A percentile compares a stretch with the other conserved stretches of the same genome.
Conservation (phyloP, 1,139 yeast species). For the Chernovozyma sophiae-reginae region DNA sequence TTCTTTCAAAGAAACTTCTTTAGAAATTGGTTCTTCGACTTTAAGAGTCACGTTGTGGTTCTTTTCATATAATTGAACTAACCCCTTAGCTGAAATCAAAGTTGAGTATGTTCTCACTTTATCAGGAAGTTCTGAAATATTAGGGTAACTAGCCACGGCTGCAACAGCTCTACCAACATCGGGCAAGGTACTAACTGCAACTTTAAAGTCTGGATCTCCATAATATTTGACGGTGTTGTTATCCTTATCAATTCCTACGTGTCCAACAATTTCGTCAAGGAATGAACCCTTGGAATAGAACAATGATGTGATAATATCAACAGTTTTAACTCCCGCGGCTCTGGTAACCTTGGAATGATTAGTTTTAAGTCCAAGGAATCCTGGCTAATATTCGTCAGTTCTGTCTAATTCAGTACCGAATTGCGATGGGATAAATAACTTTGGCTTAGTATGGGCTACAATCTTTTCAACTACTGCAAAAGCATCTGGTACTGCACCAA, state of each 20-base stretch:
- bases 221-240: constrained; percentile 32
- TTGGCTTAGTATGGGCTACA: constrained; percentile 40
- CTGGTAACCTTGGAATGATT: constrained; percentile 39
- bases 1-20: constrained; percentile 27
- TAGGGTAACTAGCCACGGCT: constrained; percentile 27
- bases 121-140: constrained; percentile 42
- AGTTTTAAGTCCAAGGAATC: constrained; percentile 33
- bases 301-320: constrained; percentile 41
- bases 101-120: constrained; percentile 43
- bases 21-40: constrained; percentile 19
- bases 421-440: constrained; percentile 59
- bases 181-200: constrained; percentile 22
- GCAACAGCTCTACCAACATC: constrained; percentile 52
- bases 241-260: constrained; percentile 35
- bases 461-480: constrained; percentile 27
- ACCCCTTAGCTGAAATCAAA: constrained; percentile 31
- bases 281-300: constrained; percentile 42
- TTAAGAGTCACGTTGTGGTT: constrained; percentile 32
- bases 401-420: constrained; percentile 46
- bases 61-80: constrained; percentile 39
- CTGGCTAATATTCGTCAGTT: constrained; percentile 23
- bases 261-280: constrained; percentile 30
- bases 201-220: constrained; percentile 37
- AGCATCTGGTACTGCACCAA: constrained; percentile 22
- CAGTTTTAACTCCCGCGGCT: constrained; percentile 46